phyloP scores from a whole-genome alignment of 306 rosid genomes.

The Cucumis melo region DNA sequence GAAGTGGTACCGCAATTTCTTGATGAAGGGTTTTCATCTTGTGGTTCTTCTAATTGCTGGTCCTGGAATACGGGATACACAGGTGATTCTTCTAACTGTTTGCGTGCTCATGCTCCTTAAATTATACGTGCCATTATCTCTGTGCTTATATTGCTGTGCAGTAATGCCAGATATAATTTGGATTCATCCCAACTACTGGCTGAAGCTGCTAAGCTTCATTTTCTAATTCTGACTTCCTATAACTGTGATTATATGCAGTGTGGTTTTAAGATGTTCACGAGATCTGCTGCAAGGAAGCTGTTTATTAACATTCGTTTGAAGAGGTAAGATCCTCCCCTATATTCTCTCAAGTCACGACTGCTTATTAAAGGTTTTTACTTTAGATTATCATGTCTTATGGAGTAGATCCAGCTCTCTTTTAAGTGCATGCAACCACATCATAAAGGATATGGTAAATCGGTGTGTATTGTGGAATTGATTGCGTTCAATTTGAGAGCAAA shows the following conservation, averaged over 20 bases:
- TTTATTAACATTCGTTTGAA: conserved; percentile 68
- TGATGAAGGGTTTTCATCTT: conserved; percentile 96
- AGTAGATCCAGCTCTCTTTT: background rate
- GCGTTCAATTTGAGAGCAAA: background rate
- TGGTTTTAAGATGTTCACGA: conserved; percentile 93
- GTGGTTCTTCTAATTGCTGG: conserved; percentile 93
- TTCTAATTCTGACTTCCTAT: conserved; percentile 11
- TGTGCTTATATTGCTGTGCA: background rate
- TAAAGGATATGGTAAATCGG: background rate
- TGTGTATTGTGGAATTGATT: background rate
- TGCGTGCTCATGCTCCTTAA: background rate
- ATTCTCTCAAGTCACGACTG: background rate
- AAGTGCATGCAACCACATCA: background rate
- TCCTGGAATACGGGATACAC: conserved; percentile 93
- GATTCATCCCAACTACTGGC: background rate
- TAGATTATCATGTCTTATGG: background rate
- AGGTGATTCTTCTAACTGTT: conserved; percentile 26
- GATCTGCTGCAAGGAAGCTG: conserved; percentile 87
- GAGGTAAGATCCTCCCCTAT: conserved; percentile 28
- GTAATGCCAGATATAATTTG: background rate
- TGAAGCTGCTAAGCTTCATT: background rate
- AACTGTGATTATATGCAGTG: conserved; percentile 41
- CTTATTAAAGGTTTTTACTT: background rate
- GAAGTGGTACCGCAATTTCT: conserved; percentile 85
- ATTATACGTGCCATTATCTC: background rate